Base-by-base conservation (phyloP, 192 early-diverging fungal genomes). In the Thamnidium elegans region DNA sequence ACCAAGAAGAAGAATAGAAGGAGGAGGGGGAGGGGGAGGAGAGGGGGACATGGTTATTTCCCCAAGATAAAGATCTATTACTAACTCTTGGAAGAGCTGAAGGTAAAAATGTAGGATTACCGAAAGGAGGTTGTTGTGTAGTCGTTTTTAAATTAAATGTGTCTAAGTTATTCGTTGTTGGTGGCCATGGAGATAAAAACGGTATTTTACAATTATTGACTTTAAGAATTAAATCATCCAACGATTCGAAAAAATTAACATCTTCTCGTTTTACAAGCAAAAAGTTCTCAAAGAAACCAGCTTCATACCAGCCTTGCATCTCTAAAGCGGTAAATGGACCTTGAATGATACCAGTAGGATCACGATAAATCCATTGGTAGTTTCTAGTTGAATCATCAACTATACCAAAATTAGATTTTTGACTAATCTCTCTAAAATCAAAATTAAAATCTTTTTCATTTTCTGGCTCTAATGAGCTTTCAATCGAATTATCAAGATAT, bases 281-380 rank as follows among this genome's bases (percentile, higher is more conserved):
- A 32, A 88, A 85, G 21, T 80, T 72, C 0, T 82, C 78, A 69
- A 99, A 97, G 72, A 92, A 99, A 32, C 90, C 91, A 20, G 82
- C 86, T 26, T 82, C 81, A 77, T 86, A 93, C 96, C 96, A 99
- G 32, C 92, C 94, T 54, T 99, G 92, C 96, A 99, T 99, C 52
- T 95, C 88, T 15, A 86, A 72, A 15, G 88, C 82, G 14, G 79
- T 73, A 71, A 97, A 99, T 14, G 96, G 95, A 17, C 94, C 96
- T 76, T 96, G 94, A 15, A 93, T 79, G 55, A 78, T 86, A n/a
- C 90, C 90, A 60, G 80, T 81, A 4, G 93, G 90, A 67, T 94
- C 94, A 34, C 90, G 84, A 65, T 94, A 94, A 55, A 86, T 79
- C 94, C 94, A 96, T 56, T 80, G 71, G 60, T 50, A 70, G 47